Evolutionary conservation across 805 yeast genomes (phyloP).

Genomic region (Zygosaccharomyces siamensis): DNA sequence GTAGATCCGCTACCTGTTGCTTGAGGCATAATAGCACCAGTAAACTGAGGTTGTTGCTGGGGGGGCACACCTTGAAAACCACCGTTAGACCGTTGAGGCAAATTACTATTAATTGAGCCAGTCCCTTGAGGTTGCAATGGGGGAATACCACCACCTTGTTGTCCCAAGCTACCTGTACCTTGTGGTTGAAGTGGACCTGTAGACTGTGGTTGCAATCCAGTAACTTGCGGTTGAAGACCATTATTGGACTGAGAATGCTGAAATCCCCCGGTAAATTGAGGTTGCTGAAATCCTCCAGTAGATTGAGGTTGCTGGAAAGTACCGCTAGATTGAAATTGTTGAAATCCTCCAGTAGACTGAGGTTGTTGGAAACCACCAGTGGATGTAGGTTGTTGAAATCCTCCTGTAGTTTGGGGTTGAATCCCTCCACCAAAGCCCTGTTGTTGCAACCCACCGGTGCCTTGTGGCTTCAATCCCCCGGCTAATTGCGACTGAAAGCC

Average conservation of each 20-base stretch:
- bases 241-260: conserved; percentile 43
- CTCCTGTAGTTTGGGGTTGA: conserved; percentile 47
- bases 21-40: conserved; percentile 1
- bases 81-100: background rate
- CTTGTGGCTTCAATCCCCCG: conserved; percentile 44
- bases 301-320: conserved; percentile 30
- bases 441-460: conserved; percentile 48
- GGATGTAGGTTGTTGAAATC: conserved; percentile 42
- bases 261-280: conserved; percentile 25
- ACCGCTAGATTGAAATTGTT: conserved; percentile 24
- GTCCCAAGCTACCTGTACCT: conserved; percentile 44
- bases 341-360: conserved; percentile 25
- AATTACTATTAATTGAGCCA: background rate
- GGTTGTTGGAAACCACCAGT: conserved; percentile 31
- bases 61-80: conserved; percentile 1
- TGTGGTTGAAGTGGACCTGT: conserved; percentile 45
- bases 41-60: conserved; percentile 3
- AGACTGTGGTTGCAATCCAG: conserved; percentile 38
- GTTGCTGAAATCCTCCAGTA: conserved; percentile 28
- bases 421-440: conserved; percentile 39
- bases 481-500: conserved; percentile 37
- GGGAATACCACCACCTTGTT: conserved; percentile 32
- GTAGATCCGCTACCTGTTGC: background rate
- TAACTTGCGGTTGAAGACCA: conserved; percentile 22
- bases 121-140: conserved; percentile 8